Evolutionary conservation across 2,329 filamentous ascomycete genomes (phyloP), one percentile per base, ranked within the genome.

Genomic region (Cordyceps tenuipes): DNA sequence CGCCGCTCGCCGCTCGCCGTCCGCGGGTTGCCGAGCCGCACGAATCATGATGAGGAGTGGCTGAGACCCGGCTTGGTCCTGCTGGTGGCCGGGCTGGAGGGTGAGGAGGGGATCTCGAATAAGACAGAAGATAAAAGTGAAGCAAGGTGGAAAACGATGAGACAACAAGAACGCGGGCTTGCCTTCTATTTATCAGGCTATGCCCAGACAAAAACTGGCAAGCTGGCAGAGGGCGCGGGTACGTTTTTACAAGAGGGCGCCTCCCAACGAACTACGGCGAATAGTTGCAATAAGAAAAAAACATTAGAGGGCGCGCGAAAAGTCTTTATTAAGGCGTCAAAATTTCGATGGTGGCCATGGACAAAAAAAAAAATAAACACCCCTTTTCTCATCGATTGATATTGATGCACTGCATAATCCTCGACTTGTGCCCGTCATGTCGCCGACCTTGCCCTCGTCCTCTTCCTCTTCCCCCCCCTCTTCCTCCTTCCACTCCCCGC

Each of bases 221-320:
- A 29, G 44, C 48, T 41, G 47, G 29, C 49, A 59, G 57, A 59
- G 49, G 57, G 57, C 57, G 57, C 49, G 8, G 21, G 23, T 17
- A 46, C 15, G 23, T 26, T 53, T 41, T 59, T 53, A 59, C 57
- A 19, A 47, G 57, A 59, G 57, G 57, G 57, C 57, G 57, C 57
- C 47, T 3, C 3, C 41, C 17, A 8, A 34, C 10, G 2, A 36
- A 34, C 10, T 3, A 36, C 39, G 26, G 41, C 41, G 4, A 49
- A 49, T 17, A 49, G 26, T 17, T 13, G 15, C 15, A 29, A 23
- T 2, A 23, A 23, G 19, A 23, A 52, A 52, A 52, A 17, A 19
- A 43, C 6, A 17, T n/a, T 17, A 19, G 41, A 43, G 41, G 41
- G 41, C 41, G 41, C 41, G 15, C 41, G n/a, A 43, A 43, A 17